Percentiles rank a stretch among this genome's conserved stretches.
phyloP scores from a whole-genome alignment of 1,139 yeast genomes.

The Suhomyces ambrosiae region DNA sequence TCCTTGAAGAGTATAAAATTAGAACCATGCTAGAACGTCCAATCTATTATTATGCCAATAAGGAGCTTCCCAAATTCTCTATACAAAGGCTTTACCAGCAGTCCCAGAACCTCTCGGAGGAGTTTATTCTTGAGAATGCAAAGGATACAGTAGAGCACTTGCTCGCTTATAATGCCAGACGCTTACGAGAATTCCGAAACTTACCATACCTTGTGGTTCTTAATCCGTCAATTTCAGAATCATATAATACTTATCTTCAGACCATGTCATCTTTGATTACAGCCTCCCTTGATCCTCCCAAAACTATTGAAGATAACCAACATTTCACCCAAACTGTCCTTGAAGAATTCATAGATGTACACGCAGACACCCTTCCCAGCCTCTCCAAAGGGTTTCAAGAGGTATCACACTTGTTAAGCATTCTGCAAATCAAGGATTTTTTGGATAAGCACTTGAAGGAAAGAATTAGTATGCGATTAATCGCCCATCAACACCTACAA shows the following conservation, averaged over 20 bases:
- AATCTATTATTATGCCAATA: slow-evolving; percentile 50
- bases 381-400: slow-evolving; percentile 84
- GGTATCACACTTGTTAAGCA: slow-evolving; percentile 55
- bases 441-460: slow-evolving; percentile 80
- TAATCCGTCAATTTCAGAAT: slow-evolving; percentile 87
- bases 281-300: slow-evolving; percentile 39
- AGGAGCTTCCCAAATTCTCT: slow-evolving; percentile 51
- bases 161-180: slow-evolving; percentile 47
- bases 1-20: slow-evolving; percentile 49
- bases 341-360: slow-evolving; percentile 65
- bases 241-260: slow-evolving; percentile 69
- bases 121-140: slow-evolving; percentile 39
- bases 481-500: slow-evolving; percentile 82
- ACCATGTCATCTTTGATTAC: slow-evolving; percentile 67
- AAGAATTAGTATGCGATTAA: slow-evolving; percentile 78
- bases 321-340: slow-evolving; percentile 52
- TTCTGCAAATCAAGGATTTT: slow-evolving; percentile 56
- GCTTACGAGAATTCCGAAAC: slow-evolving; percentile 68
- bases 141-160: slow-evolving; percentile 47
- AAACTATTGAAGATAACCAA: slow-evolving; percentile 55
- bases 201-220: slow-evolving; percentile 82
- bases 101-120: slow-evolving; percentile 40
- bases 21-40: slow-evolving; percentile 55
- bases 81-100: slow-evolving; percentile 47
- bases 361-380: slow-evolving; percentile 78